Conservation (phyloP, 1,284 basidiomycete species). For the Moniliella sp. region DNA sequence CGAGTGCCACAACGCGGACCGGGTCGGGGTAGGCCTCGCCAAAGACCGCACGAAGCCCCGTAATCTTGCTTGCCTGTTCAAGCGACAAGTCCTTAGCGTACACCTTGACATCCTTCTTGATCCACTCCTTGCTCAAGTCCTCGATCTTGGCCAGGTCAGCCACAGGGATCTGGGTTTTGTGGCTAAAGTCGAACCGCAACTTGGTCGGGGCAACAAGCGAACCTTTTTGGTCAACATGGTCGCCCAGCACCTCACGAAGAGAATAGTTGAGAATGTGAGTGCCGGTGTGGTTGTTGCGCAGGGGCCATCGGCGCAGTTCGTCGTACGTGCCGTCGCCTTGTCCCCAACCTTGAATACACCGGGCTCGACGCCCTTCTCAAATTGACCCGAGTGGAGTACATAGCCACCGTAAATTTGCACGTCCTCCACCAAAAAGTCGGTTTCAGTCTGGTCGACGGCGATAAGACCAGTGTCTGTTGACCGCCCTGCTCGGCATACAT, state of each 20-base stretch:
- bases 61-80: conserved; percentile 61
- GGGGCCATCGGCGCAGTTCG: conserved; percentile 62
- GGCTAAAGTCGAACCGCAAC: conserved; percentile 92
- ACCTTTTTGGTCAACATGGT: conserved; percentile 92
- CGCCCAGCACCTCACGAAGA: conserved; percentile 75
- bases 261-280: conserved; percentile 92
- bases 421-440: conserved; percentile 79
- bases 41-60: conserved; percentile 84
- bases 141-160: conserved; percentile 67
- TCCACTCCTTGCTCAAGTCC: conserved; percentile 62
- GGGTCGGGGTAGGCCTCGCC: conserved; percentile 95
- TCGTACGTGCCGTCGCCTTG: conserved; percentile 51
- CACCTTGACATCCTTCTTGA: conserved; percentile 66
- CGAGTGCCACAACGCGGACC: conserved; percentile 76
- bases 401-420: conserved; percentile 71
- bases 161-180: conserved; percentile 61
- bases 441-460: conserved; percentile 67
- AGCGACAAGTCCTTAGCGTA: conserved; percentile 68
- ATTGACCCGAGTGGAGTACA: conserved; percentile 65
- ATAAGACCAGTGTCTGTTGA: conserved; percentile 88
- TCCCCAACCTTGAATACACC: conserved; percentile 49
- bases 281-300: conserved; percentile 92
- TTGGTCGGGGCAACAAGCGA: conserved; percentile 86
- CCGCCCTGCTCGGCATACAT: conserved; percentile 96
- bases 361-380: too few relatives aligned